Evolutionary conservation across 2,329 filamentous ascomycete genomes (phyloP).

Genomic region (Fusarium tjaetaba): DNA sequence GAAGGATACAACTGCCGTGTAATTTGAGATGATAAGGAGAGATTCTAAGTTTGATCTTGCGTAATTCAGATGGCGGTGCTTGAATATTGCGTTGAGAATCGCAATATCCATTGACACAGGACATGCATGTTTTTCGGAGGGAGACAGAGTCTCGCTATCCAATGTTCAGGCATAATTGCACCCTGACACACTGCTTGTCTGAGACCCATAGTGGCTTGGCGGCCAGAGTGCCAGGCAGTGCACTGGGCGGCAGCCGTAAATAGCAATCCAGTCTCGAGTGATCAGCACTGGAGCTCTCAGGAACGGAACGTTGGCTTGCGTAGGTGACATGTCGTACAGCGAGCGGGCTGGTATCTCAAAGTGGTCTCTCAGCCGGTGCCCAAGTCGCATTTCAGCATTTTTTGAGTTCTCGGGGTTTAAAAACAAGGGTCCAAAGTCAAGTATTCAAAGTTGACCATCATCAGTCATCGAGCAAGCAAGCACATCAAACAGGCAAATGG

Average conservation of each 20-base stretch:
- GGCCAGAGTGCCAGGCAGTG: slow-evolving; percentile 20
- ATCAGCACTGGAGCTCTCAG: slow-evolving; percentile 14
- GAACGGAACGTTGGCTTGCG: slow-evolving; percentile 28
- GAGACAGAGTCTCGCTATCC: slow-evolving; percentile 2
- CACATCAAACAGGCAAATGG: slow-evolving; percentile 18
- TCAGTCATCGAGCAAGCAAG: slow-evolving; percentile 29
- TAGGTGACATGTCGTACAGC: slow-evolving; percentile 28
- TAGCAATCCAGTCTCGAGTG: slow-evolving; percentile 15
- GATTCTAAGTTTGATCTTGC: neutral
- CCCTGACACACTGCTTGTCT: slow-evolving; percentile 14
- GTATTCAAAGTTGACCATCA: slow-evolving; percentile 21
- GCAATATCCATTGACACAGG: neutral
- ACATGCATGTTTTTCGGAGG: neutral
- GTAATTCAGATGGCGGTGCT: slow-evolving; percentile 4
- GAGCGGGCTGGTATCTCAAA: neutral
- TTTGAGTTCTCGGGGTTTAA: slow-evolving; percentile 1
- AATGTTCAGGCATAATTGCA: slow-evolving; percentile 17
- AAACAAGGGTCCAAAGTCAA: slow-evolving; percentile 1
- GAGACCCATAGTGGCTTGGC: slow-evolving; percentile 35
- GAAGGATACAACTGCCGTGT: slow-evolving; percentile 5
- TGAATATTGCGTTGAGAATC: neutral
- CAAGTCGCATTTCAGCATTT: slow-evolving; percentile 1
- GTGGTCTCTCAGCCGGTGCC: neutral
- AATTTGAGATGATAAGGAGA: neutral
- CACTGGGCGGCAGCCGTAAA: slow-evolving; percentile 24